phyloP scores from a whole-genome alignment of 2,329 filamentous ascomycete species.

The Fusarium sororula region DNA sequence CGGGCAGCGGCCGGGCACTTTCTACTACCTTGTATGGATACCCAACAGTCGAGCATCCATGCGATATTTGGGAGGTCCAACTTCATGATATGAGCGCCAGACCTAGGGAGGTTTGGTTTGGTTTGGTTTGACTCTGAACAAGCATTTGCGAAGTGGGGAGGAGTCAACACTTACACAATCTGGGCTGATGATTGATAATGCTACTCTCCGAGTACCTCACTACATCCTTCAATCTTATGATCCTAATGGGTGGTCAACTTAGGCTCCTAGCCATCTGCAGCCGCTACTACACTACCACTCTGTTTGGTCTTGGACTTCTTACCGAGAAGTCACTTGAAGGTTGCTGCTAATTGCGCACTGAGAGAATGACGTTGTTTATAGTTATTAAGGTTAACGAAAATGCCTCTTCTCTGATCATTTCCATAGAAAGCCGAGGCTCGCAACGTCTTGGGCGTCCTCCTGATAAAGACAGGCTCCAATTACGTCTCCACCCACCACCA shows the following conservation, averaged over 20 bases:
- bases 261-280: neutral
- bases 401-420: neutral
- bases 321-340: neutral
- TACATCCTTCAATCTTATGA: constrained; percentile 4
- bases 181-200: constrained; percentile 29
- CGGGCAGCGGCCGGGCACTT: neutral
- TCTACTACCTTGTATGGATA: neutral
- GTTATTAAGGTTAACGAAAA: neutral
- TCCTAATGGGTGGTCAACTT: neutral
- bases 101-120: constrained; percentile 5
- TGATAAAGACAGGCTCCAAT: neutral
- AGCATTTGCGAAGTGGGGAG: constrained; percentile 22
- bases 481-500: neutral
- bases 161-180: constrained; percentile 12
- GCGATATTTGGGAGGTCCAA: constrained; percentile 12
- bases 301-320: neutral
- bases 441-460: neutral
- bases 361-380: neutral
- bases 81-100: constrained; percentile 13
- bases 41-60: constrained; percentile 16
- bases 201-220: neutral
- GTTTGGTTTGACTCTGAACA: constrained; percentile 1
- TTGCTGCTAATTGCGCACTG: neutral
- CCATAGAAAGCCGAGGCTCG: constrained; percentile 15
- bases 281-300: neutral